These are phyloP conservation scores for Neurospora tetraspora DNA, from an alignment of 495 filamentous ascomycete species.

Conservation along the genomic window DNA sequence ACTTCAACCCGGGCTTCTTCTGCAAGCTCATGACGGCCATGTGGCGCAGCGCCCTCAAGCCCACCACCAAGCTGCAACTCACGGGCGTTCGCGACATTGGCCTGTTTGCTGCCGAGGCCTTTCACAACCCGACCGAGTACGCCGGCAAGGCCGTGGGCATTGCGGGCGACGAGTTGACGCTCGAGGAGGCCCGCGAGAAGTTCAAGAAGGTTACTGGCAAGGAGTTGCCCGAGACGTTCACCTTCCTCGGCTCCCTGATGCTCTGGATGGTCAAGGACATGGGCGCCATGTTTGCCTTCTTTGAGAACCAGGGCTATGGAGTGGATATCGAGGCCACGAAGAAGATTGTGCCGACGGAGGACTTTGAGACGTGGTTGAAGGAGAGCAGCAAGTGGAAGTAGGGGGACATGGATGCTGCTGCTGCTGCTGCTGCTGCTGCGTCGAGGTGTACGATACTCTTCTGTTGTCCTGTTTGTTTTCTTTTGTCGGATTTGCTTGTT, in stretches of 20 bases:
- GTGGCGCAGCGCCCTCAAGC: conserved; percentile 29
- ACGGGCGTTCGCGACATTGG: conserved; percentile 55
- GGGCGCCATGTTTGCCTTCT: conserved; percentile 54
- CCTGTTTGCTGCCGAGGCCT: conserved; percentile 47
- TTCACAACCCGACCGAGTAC: conserved; percentile 28
- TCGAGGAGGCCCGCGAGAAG: conserved; percentile 28
- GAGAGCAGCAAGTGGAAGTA: conserved; percentile 36
- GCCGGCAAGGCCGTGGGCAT: conserved; percentile 19
- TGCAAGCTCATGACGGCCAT: conserved; percentile 50
- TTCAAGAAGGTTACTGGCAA: conserved; percentile 43
- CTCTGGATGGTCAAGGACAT: conserved; percentile 44
- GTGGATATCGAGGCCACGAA: conserved; percentile 46
- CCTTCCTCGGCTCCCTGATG: conserved; percentile 26
- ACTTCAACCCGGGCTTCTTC: conserved; percentile 39
- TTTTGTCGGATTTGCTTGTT: not conserved
- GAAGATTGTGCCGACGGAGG: conserved; percentile 44
- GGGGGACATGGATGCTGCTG: not conserved
- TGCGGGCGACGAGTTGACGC: conserved; percentile 21
- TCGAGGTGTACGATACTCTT: not conserved
- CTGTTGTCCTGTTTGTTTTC: not conserved
- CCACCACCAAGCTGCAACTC: conserved; percentile 44
- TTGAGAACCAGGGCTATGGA: conserved; percentile 49
- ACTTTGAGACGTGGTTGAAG: conserved; percentile 52
- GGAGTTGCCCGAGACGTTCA: conserved; percentile 40
- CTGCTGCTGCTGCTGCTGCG: not conserved